These are phyloP conservation scores for Globisporangium cylindrosporum DNA, from an alignment of 352 stramenopile species.

Conservation along the genomic window DNA sequence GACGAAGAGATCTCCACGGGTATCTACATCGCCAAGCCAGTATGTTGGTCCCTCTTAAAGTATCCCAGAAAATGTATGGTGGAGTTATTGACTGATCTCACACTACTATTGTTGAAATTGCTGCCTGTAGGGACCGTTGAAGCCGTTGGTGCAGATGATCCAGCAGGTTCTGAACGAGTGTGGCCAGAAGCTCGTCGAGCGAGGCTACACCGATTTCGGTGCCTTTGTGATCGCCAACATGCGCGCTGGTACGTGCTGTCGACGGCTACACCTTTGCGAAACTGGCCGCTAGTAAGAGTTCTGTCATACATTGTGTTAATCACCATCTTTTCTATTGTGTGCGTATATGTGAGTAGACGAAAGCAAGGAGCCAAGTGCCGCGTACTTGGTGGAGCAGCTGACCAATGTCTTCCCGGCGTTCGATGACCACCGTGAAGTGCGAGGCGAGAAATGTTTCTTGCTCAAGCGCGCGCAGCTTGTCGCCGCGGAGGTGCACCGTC, in stretches of 20 bases:
- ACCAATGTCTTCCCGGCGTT: conserved; percentile 66
- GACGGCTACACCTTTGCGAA: neutral
- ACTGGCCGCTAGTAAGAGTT: neutral
- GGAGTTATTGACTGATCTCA: neutral
- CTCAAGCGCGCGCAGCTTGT: conserved; percentile 74
- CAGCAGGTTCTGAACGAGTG: conserved; percentile 55
- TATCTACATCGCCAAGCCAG: conserved; percentile 81
- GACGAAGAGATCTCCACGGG: conserved; percentile 70
- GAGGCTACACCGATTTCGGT: conserved; percentile 59
- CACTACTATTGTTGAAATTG: neutral
- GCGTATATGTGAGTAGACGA: conserved; percentile 7
- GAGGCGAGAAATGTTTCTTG: conserved; percentile 51
- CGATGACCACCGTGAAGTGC: conserved; percentile 54
- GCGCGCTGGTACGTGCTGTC: conserved; percentile 9
- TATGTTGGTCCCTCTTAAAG: conserved; percentile 15
- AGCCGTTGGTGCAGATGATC: conserved; percentile 65
- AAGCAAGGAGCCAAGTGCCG: conserved; percentile 33
- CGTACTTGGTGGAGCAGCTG: conserved; percentile 51
- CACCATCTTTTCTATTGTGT: neutral
- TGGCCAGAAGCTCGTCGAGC: conserved; percentile 53
- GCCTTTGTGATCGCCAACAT: conserved; percentile 71
- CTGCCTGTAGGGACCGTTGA: conserved; percentile 47
- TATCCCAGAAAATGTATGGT: neutral
- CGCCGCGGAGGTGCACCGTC: conserved; percentile 48
- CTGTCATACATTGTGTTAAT: no score